Evolutionary conservation across 2,329 filamentous ascomycete species (phyloP).

Genomic region (Nigrospora sphaerica): DNA sequence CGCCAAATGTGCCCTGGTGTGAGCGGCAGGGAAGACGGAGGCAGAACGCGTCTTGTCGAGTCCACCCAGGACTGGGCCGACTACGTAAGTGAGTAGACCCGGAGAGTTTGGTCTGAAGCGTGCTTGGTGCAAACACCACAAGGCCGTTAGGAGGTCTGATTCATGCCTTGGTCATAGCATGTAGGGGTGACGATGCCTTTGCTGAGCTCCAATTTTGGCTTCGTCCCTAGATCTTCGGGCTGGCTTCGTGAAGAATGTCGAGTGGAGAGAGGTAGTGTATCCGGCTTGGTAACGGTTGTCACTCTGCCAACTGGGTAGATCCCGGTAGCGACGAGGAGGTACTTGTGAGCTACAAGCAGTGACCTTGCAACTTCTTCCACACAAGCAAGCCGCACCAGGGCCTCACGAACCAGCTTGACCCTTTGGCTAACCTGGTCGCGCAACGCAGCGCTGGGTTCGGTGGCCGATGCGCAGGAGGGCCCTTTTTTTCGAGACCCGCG

Average conservation of each 20-base stretch:
- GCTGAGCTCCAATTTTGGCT: conserved; percentile 17
- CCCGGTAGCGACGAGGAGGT: conserved; percentile 29
- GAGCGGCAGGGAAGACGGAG: conserved; percentile 9
- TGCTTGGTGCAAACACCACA: conserved; percentile 17
- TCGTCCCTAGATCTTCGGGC: conserved; percentile 12
- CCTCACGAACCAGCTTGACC: conserved; percentile 20
- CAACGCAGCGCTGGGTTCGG: too few relatives aligned
- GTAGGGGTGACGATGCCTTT: conserved; percentile 19
- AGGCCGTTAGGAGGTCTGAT: conserved; percentile 14
- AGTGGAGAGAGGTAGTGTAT: conserved; percentile 15
- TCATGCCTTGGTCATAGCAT: conserved; percentile 13
- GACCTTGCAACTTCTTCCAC: conserved; percentile 31
- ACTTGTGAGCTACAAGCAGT: conserved; percentile 31
- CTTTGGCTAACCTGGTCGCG: conserved; percentile 43
- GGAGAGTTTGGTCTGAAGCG: conserved; percentile 11
- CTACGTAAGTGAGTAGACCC: conserved; percentile 13
- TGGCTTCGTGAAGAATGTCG: conserved; percentile 12
- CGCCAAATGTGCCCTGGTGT: conserved; percentile 10
- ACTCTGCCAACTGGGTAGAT: conserved; percentile 29
- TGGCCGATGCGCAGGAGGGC: too few relatives aligned
- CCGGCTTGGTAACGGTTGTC: conserved; percentile 22
- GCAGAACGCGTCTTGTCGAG: conserved; percentile 9
- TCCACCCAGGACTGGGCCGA: conserved; percentile 8
- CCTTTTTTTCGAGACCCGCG: too few relatives aligned
- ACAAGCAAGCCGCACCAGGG: conserved; percentile 33